Conservation (phyloP, 1,284 basidiomycete species). For the Ceratobasidium sp. region DNA sequence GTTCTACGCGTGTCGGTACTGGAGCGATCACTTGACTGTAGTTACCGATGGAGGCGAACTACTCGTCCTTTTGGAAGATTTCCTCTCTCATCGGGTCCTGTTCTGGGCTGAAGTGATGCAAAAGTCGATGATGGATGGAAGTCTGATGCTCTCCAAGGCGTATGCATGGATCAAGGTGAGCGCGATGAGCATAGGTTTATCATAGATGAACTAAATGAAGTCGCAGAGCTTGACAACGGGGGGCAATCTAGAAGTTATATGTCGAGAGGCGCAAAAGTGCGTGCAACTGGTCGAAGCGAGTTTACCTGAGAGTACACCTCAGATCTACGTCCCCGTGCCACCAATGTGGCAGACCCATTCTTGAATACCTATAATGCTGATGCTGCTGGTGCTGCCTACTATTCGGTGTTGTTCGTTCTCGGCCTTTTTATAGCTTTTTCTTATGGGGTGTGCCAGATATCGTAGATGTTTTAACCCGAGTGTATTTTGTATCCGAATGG, state of each 20-base stretch:
- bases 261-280: not conserved
- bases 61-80: not conserved
- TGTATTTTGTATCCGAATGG: too few relatives aligned
- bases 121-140: not conserved
- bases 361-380: too few relatives aligned
- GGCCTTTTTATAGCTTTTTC: too few relatives aligned
- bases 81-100: not conserved
- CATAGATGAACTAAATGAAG: too few relatives aligned
- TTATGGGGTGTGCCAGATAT: too few relatives aligned
- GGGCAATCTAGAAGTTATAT: not conserved
- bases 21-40: not conserved
- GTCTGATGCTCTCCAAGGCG: not conserved
- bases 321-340: slow-evolving; percentile 5
- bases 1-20: not conserved
- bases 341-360: too few relatives aligned
- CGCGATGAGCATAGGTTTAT: too few relatives aligned
- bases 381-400: too few relatives aligned
- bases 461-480: too few relatives aligned
- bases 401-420: too few relatives aligned
- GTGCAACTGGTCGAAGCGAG: not conserved
- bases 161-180: slow-evolving; percentile 5
- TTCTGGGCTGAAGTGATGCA: slow-evolving; percentile 14
- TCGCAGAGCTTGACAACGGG: too few relatives aligned
- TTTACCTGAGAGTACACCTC: not conserved
- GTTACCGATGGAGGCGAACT: not conserved